These are phyloP conservation scores for Gaultheria prostrata DNA, from an alignment of 148 eudicot genomes.

Conservation along the genomic window DNA sequence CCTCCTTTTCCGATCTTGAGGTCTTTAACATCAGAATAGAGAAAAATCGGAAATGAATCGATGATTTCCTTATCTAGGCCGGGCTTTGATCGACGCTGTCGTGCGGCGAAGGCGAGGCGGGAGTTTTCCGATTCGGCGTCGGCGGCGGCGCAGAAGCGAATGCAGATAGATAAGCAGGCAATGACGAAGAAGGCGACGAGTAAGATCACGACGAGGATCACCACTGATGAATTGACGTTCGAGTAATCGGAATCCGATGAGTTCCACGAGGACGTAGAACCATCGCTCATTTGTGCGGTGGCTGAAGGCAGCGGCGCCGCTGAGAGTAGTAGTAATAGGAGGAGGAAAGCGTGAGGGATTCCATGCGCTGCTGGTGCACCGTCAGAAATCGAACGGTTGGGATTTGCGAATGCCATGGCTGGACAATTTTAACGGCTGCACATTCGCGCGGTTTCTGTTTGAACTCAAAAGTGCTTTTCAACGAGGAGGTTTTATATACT, in stretches of 20 bases:
- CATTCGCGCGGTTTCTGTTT: background rate
- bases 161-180: slow-evolving; percentile 31
- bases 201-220: slow-evolving; percentile 24
- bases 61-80: slow-evolving; percentile 25
- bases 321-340: background rate
- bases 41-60: slow-evolving; percentile 23
- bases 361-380: background rate
- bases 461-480: background rate
- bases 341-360: background rate
- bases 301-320: background rate
- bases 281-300: background rate
- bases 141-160: slow-evolving; percentile 26
- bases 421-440: background rate
- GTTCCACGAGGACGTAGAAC: background rate
- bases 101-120: background rate
- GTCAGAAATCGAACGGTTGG: background rate
- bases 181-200: slow-evolving; percentile 30
- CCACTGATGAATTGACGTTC: slow-evolving; percentile 16
- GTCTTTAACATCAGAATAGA: slow-evolving; percentile 27
- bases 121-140: background rate
- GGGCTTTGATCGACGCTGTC: background rate
- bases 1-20: slow-evolving; percentile 21
- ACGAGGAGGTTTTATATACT: too few relatives aligned
- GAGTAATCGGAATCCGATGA: background rate
- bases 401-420: background rate